Conservation (phyloP, 306 rosid species). For the Prunus mongolica region DNA sequence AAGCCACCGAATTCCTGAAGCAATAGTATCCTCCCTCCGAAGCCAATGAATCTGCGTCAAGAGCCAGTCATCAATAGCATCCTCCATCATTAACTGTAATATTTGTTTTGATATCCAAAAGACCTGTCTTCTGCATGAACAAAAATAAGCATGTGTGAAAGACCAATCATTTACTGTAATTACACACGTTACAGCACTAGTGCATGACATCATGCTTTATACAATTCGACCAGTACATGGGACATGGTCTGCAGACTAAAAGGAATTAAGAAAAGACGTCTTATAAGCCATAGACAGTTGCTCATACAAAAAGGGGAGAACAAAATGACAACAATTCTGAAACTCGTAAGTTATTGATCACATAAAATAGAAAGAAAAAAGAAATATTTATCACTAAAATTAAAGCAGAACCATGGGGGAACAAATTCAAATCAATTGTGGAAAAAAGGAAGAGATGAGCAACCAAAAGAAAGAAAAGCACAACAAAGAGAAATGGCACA, state of each 20-base stretch:
- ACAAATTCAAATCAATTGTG: neutral
- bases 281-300: neutral
- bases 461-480: neutral
- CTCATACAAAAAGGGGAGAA: neutral
- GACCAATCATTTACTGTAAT: constrained; percentile 2
- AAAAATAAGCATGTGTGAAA: constrained; percentile 17
- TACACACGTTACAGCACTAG: constrained; percentile 15
- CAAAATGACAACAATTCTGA: neutral
- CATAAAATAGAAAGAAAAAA: neutral
- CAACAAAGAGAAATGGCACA: neutral
- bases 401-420: neutral
- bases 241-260: constrained; percentile 11
- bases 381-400: neutral
- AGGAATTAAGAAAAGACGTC: neutral
- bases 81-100: constrained; percentile 87
- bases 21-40: constrained; percentile 67
- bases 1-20: constrained; percentile 86
- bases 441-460: neutral
- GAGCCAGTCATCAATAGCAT: constrained; percentile 96
- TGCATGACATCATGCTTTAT: constrained; percentile 1
- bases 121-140: constrained; percentile 80
- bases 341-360: neutral
- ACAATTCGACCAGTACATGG: constrained; percentile 8
- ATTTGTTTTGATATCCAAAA: constrained; percentile 99
- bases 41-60: constrained; percentile 82